Evolutionary conservation across 2,329 filamentous ascomycete genomes (phyloP), one percentile per base, ranked within the genome.

Genomic region (Trichoderma hamatum): DNA sequence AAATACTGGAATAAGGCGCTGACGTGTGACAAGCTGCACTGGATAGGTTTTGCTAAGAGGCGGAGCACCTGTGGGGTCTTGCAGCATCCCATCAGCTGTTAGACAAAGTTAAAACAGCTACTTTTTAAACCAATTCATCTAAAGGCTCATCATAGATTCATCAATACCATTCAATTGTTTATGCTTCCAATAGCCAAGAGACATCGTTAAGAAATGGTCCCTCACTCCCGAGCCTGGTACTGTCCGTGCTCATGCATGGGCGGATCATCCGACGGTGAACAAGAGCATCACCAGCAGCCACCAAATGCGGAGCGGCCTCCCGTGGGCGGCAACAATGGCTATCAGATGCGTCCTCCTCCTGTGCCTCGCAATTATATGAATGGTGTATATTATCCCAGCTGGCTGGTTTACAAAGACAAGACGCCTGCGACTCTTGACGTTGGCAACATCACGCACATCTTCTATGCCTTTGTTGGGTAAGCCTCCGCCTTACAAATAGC

Each of bases 331-430:
- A 54, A 24, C 9, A 52, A 56, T 39, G 52, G 49, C 24, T 34
- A 46, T 3, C 60, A 58, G 39, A 58, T 46, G 19, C 58, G 54
- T 5, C 60, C 61, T 30, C 60, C 39, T 21, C 6, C 21, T 30
- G 9, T 30, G 30, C 28, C 28, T 16, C 51, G 30, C 14, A 11
- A 16, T 3, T 69, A 61, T 36, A 52, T 67, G 51, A 81, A 82
- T 58, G 79, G 79, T 16, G 79, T 89, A 1, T 90, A 90, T 78
- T 91, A 90, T 76, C 88, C 89, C 5, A 90, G 88, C 72, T 90
- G 88, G 88, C 81, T 84, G 68, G 83, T 89, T 68, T 90, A 90
- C 78, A 84, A 83, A 70, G 82, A 85, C 66, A 85, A 86, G 67
- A 83, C 86, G n/a, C 89, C 89, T 0, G 88, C 86, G 0, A 84